phyloP scores from a whole-genome alignment of 176 grass and related monocot genomes.

The Luzula sylvatica region DNA sequence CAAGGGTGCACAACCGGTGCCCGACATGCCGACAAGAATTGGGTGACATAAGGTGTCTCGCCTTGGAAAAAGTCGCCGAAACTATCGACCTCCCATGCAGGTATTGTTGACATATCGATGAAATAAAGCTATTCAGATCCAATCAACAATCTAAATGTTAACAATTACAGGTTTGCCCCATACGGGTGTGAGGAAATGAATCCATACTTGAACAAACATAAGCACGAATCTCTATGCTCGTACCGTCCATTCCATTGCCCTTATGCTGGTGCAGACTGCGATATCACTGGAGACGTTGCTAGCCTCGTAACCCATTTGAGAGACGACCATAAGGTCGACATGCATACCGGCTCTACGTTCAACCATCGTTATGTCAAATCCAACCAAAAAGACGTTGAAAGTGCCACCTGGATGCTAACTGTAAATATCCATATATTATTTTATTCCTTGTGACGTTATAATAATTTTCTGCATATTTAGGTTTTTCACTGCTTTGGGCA shows the following conservation, averaged over 20 bases:
- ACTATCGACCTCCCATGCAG: slow-evolving; percentile 84
- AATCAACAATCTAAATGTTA: too few species aligned
- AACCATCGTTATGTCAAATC: slow-evolving; percentile 98
- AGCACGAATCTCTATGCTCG: slow-evolving; percentile 77
- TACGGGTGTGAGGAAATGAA: slow-evolving; percentile 72
- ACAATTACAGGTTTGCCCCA: background rate
- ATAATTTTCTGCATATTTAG: slow-evolving; percentile 20
- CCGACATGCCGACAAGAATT: slow-evolving; percentile 89
- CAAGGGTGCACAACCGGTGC: slow-evolving; percentile 80
- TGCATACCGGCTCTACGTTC: slow-evolving; percentile 85
- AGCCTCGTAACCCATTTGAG: slow-evolving; percentile 75
- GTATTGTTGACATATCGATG: too few species aligned
- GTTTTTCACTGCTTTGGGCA: slow-evolving; percentile 91
- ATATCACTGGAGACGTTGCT: slow-evolving; percentile 60
- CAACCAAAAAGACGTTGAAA: slow-evolving; percentile 85
- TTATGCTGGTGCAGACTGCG: slow-evolving; percentile 89
- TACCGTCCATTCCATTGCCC: slow-evolving; percentile 90
- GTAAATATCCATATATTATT: slow-evolving; percentile 37
- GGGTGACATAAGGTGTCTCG: slow-evolving; percentile 84
- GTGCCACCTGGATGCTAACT: slow-evolving; percentile 95
- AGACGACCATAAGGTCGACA: slow-evolving; percentile 88
- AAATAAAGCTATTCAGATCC: too few species aligned
- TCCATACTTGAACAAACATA: slow-evolving; percentile 81
- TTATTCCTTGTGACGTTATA: slow-evolving; percentile 9
- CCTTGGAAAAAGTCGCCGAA: slow-evolving; percentile 95